Evolutionary conservation across 179 eudicot species (phyloP), one percentile per base, ranked within the genome.

Genomic region (Corrigiola litoralis): DNA sequence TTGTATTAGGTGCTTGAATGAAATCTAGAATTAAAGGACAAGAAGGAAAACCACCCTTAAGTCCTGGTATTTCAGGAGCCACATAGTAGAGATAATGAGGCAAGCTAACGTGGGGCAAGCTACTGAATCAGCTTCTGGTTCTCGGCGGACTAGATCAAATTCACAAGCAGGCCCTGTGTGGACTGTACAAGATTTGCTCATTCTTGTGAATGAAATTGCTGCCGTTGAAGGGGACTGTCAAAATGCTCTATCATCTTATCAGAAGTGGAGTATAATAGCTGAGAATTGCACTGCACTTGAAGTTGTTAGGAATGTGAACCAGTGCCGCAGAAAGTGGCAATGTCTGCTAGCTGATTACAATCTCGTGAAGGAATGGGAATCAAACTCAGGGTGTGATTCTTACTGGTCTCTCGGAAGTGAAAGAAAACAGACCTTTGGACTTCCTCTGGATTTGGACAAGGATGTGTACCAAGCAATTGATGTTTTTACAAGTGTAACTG

Each of bases 271-370:
- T 36, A 78, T 80, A 21, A 73, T 86, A 8, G 85, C 85, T 2
- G 80, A 84, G 67, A 86, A 86, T 47, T 84, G 88, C 75, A 75
- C 83, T 60, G 87, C 89, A n/a, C 51, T 86, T 41, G 89, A 77
- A 10, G 87, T 86, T 9, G 72, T 44, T 27, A 65, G 86, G 58
- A 84, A 65, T 58, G 65, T 80, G 44, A 77, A 71, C 34, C 95
- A 88, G 76, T 85, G 91, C 65, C 82, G 86, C 50, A 68, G 87
- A 32, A 77, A 81, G 73, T 88, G 95, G 95, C 83, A 86, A 21
- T 71, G 81, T n/a, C 72, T 88, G 65, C 56, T 75, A 14, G 44
- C 66, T 31, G 84, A 84, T 24, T 88, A 74, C 79, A 75, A 72
- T 47, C 52, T 37, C 48, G 66, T 76, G 29, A 80, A 69, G 68